Base-by-base conservation (phyloP, 305 asterid species). In the Rubia peregrina region DNA sequence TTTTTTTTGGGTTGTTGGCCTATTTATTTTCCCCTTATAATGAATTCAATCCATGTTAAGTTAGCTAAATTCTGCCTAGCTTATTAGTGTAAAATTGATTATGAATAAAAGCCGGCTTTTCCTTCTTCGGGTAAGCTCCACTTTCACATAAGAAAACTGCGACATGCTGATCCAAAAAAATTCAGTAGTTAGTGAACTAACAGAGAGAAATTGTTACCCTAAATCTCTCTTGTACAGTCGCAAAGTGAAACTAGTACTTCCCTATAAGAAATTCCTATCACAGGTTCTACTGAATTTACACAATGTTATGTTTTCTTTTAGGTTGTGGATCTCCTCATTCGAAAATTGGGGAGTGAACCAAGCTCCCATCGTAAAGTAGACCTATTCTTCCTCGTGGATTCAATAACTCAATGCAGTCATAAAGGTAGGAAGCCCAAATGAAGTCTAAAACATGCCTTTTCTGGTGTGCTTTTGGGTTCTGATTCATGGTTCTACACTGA, bases 351-450 rank as follows among this genome's bases (percentile, higher is more conserved):
- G 81, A 87, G 44, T 46, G 98, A 90, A 72, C 74, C 90, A 53
- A 88, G 90, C 77, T 81, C 82, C 69, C 94, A 83, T 79, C 96
- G 92, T 74, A 88, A 84, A 84, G 96, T 93, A 73, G 98, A 90
- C 84, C 78, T 93, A 48, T 89, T 93, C 79, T 93, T 90, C 75
- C 87, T 93, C 42, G 96, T 93, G 55, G 98, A 93, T 81, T 93
- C 98, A 62, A 90, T 93, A 77, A 93, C 98, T 59, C 98, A 93
- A 78, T 88, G 96, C 81, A 85, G 89, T 80, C 97, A 90, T 80
- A 93, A 86, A 90, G 98, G 98, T 93, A 80, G 36, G 53, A 16
- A 36, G 30, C 62, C 41, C 70, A 24, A 69, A 43, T 12, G 48
- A 56, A 16, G 24, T 66, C 30, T 36, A 53, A 24, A n/a, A 61